Base-by-base conservation (phyloP, 2,329 filamentous ascomycete species). In the Ascomycota sp. region DNA sequence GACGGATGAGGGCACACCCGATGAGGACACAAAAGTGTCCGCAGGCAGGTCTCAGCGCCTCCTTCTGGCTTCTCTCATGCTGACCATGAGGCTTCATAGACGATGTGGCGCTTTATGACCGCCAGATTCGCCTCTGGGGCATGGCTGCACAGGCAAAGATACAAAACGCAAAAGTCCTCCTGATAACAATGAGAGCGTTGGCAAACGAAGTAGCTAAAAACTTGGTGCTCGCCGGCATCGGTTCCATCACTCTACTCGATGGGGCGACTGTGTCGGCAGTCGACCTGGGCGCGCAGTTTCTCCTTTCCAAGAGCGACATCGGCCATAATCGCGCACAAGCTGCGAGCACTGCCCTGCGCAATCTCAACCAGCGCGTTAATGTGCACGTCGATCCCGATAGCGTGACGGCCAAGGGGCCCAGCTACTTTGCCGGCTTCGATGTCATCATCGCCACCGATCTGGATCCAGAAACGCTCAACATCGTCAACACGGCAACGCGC, bases 131-230 rank as follows among this genome's bases (percentile, higher is more conserved):
- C 31, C 72, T 98, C 20, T 98, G 89, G 89, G 89, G 89, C 26
- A 80, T 95, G 46, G 75, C 89, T 44, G 89, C 89, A 6, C 89
- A 98, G 52, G 78, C 92, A 49, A 82, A 78, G 47, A 83, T 98
- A 33, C 81, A 86, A 42, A 78, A 69, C 34, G 82, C 89, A 34
- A 83, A 83, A 45, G 77, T 98, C 41, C 73, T 95, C 27, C 69
- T 98, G 37, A 75, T 98, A 40, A 83, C 75, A 20, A 72, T 93
- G 51, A 80, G 78, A 46, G 83, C 79, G 1, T 68, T 98, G 11
- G 83, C 79, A 33, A 91, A 86, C 48, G 89, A 98, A 55, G 77
- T 95, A 32, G 85, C 89, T 37, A 98, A 98, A 61, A 98, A 95
- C 48, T 73, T 98, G 15, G 86, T 94, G 12, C 70, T 98, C 3